A percentile compares a stretch with the other conserved stretches of the same genome.
Conservation (phyloP, 345 rosid genomes). For the Salix exigua region DNA sequence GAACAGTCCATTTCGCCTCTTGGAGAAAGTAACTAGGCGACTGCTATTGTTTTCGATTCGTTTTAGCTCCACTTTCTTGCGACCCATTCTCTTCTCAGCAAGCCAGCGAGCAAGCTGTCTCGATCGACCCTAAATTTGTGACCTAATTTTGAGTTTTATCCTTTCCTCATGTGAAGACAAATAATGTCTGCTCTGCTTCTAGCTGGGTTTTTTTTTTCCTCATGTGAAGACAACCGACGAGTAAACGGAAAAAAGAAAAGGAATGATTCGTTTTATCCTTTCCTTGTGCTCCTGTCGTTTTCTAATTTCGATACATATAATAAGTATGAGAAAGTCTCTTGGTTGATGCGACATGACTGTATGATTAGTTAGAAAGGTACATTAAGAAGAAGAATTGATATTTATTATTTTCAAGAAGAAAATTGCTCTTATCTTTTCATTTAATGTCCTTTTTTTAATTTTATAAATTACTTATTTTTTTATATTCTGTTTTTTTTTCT, state of each 20-base stretch:
- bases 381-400: no score
- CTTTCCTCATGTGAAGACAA: background rate
- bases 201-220: no score
- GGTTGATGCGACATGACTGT: no score
- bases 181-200: background rate
- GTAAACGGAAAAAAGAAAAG: background rate
- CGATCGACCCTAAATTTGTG: background rate
- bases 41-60: conserved; percentile 60
- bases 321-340: no score
- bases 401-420: no score
- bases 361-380: no score
- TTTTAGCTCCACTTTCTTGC: conserved; percentile 59
- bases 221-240: background rate
- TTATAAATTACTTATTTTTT: no score
- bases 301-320: no score
- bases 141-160: background rate
- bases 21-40: conserved; percentile 65
- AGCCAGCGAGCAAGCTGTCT: background rate
- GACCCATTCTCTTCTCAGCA: conserved; percentile 12
- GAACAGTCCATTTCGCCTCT: conserved; percentile 59
- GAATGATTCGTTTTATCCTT: no score
- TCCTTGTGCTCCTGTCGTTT: background rate
- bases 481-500: no score
- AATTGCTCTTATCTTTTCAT: no score
- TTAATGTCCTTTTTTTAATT: no score